A percentile compares a stretch with the other conserved stretches of the same genome.
phyloP scores from a whole-genome alignment of 2,329 filamentous ascomycete genomes.

The Erysiphe pulchra region DNA sequence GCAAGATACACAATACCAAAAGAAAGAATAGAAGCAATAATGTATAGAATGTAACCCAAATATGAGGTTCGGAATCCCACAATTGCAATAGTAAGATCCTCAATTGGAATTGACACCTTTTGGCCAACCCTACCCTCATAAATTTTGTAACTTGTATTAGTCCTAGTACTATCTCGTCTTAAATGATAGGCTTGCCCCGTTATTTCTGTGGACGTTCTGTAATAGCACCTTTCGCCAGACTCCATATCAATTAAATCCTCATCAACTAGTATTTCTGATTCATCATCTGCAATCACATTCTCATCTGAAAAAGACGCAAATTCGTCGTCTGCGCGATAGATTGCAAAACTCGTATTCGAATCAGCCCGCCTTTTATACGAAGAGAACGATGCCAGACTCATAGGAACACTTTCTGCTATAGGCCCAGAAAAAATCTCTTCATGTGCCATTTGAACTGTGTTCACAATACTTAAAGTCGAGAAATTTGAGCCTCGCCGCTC shows the following conservation, averaged over 20 bases:
- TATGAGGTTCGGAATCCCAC: constrained; percentile 67
- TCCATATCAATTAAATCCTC: constrained; percentile 13
- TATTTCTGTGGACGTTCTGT: constrained; percentile 34
- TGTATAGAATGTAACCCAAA: constrained; percentile 42
- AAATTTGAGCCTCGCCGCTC: constrained; percentile 45
- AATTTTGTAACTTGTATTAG: constrained; percentile 34
- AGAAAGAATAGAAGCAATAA: constrained; percentile 43
- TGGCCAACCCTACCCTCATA: constrained; percentile 45
- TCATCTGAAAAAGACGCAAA: constrained; percentile 16
- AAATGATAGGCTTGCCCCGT: constrained; percentile 40
- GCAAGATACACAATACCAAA: constrained; percentile 60
- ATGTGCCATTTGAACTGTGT: constrained; percentile 96
- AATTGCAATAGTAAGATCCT: constrained; percentile 82
- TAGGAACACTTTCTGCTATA: constrained; percentile 85
- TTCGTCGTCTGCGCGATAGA: constrained; percentile 45
- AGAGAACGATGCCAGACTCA: constrained; percentile 73
- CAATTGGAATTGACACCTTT: constrained; percentile 78
- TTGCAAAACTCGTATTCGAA: constrained; percentile 73
- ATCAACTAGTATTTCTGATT: constrained; percentile 13
- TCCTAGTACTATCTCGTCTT: constrained; percentile 42
- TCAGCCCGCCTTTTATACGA: constrained; percentile 61
- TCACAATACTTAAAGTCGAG: constrained; percentile 59
- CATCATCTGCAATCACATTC: constrained; percentile 16
- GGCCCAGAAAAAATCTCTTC: constrained; percentile 90
- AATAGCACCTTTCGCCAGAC: constrained; percentile 16